Conservation (phyloP, 768 basidiomycete species). For the Tricholoma sp. region DNA sequence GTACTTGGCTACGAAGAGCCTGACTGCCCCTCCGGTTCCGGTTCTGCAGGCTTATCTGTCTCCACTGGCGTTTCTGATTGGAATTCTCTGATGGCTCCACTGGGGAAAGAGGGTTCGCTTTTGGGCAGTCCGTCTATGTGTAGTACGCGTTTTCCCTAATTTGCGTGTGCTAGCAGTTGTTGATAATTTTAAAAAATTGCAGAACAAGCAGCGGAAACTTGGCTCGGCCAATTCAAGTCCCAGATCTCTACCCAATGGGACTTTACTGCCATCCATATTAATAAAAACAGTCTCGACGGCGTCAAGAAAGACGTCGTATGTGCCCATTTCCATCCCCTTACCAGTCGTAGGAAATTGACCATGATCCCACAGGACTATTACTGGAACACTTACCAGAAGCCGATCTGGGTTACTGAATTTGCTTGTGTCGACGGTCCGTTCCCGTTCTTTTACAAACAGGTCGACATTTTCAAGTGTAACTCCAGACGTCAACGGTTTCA, state of each 20-base stretch:
- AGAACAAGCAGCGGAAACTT: constrained; percentile 47
- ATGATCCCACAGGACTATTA: constrained; percentile 33
- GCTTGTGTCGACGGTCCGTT: constrained; percentile 40
- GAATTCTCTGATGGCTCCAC: constrained; percentile 38
- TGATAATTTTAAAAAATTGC: background rate
- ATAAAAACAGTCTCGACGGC: constrained; percentile 41
- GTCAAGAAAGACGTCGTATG: constrained; percentile 39
- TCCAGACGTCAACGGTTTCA: constrained; percentile 33
- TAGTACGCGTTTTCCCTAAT: constrained; percentile 27
- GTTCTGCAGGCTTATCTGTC: constrained; percentile 41
- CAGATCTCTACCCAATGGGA: constrained; percentile 39
- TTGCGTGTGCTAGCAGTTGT: background rate
- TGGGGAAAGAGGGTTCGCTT: constrained; percentile 34
- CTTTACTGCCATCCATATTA: constrained; percentile 43
- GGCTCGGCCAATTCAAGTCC: constrained; percentile 35
- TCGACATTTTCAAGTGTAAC: background rate
- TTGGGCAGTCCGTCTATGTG: constrained; percentile 46
- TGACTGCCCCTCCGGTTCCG: constrained; percentile 38
- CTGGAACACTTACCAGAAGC: constrained; percentile 35
- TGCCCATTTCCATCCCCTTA: background rate
- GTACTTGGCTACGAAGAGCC: constrained; percentile 45
- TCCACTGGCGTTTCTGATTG: constrained; percentile 34
- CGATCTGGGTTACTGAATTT: constrained; percentile 46
- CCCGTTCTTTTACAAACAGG: background rate
- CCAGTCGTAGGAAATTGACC: background rate